Conservation (phyloP, 2,329 filamentous ascomycete species). For the Fusarium sterilihyphosum region DNA sequence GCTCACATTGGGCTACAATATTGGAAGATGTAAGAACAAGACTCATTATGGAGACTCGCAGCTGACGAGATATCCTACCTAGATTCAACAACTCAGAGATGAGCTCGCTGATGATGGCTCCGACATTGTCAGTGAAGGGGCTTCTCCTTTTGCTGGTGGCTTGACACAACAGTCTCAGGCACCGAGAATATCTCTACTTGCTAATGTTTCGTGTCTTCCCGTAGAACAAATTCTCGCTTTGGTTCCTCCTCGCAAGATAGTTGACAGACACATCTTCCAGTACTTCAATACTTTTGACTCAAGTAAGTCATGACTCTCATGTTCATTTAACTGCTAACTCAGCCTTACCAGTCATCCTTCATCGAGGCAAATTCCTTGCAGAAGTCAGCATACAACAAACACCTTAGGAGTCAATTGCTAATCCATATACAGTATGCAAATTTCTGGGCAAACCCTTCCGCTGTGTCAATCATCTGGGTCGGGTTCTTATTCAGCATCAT, state of each 20-base stretch:
- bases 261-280: slow-evolving; percentile 30
- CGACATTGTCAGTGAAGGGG: background rate
- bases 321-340: background rate
- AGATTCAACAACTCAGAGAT: slow-evolving; percentile 12
- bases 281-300: slow-evolving; percentile 35
- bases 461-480: slow-evolving; percentile 8
- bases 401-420: background rate
- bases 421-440: background rate
- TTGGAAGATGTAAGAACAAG: slow-evolving; percentile 5
- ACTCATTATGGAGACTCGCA: background rate
- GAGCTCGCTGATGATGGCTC: background rate
- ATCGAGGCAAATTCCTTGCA: slow-evolving; percentile 13
- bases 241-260: slow-evolving; percentile 23
- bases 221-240: slow-evolving; percentile 20
- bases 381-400: background rate
- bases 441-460: slow-evolving; percentile 1
- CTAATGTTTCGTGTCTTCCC: background rate
- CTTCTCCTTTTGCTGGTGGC: background rate
- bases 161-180: background rate
- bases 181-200: slow-evolving; percentile 1
- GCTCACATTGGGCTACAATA: slow-evolving; percentile 21
- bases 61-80: background rate
- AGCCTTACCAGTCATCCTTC: background rate
- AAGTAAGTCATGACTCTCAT: background rate
- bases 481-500: slow-evolving; percentile 14